These are phyloP conservation scores for Myrica gale DNA, from an alignment of 306 rosid species.

Conservation along the genomic window DNA sequence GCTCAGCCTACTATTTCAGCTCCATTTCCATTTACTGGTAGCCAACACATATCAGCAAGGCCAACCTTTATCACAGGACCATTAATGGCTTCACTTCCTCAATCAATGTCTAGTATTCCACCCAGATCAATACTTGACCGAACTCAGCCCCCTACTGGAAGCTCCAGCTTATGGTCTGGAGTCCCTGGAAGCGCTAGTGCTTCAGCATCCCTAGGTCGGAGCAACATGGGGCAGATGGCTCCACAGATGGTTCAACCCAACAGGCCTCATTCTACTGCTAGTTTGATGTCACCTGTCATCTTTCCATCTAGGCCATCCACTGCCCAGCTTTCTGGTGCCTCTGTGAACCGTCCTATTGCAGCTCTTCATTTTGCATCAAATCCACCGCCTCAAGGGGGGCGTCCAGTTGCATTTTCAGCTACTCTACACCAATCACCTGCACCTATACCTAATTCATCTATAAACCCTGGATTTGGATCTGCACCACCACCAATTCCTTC, in stretches of 20 bases:
- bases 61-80: conserved; percentile 31
- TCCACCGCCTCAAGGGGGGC: conserved; percentile 47
- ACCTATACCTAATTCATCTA: conserved; percentile 36
- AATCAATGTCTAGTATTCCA: conserved; percentile 40
- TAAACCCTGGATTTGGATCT: conserved; percentile 33
- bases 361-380: conserved; percentile 33
- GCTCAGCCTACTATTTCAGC: conserved; percentile 44
- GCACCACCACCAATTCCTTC: conserved; percentile 38
- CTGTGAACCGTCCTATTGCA: conserved; percentile 19
- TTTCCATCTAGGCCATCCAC: conserved; percentile 25
- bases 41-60: conserved; percentile 48
- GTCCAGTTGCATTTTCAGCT: conserved; percentile 36
- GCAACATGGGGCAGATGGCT: conserved; percentile 51
- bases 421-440: conserved; percentile 37
- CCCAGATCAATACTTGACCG: conserved; percentile 41
- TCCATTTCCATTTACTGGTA: conserved; percentile 40
- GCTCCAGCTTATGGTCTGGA: conserved; percentile 40
- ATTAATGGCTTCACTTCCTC: conserved; percentile 44
- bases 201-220: conserved; percentile 35
- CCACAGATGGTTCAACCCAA: conserved; percentile 30
- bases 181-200: neutral
- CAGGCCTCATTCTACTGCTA: conserved; percentile 34
- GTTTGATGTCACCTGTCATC: conserved; percentile 21
- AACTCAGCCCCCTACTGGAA: conserved; percentile 35
- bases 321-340: conserved; percentile 18